Conservation (phyloP, 2,329 filamentous ascomycete species). For the Eutypella sp. region DNA sequence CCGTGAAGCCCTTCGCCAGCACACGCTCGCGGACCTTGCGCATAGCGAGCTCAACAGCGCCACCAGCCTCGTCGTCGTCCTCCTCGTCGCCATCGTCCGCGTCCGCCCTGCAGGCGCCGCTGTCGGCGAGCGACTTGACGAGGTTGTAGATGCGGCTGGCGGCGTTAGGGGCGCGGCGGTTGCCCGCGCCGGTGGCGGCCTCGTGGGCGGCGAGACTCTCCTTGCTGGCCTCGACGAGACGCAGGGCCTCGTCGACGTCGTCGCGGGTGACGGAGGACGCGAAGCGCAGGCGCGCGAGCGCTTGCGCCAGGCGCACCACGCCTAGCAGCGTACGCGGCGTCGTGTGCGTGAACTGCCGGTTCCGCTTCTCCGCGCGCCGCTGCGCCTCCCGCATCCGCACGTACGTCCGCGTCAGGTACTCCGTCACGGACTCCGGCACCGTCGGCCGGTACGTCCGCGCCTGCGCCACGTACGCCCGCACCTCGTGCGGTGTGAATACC, state of each 20-base stretch:
- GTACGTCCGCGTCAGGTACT: slow-evolving; percentile 97
- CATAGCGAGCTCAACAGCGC: slow-evolving; percentile 71
- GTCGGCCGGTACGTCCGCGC: slow-evolving; percentile 84
- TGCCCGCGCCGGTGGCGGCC: slow-evolving; percentile 40
- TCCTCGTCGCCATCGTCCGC: slow-evolving; percentile 56
- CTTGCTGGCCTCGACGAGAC: slow-evolving; percentile 89
- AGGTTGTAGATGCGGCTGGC: slow-evolving; percentile 93
- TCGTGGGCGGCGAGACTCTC: slow-evolving; percentile 76
- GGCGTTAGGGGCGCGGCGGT: slow-evolving; percentile 67
- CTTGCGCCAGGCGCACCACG: slow-evolving; percentile 88
- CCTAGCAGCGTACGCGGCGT: slow-evolving; percentile 91
- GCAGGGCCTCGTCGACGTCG: slow-evolving; percentile 91
- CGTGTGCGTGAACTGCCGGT: slow-evolving; percentile 90
- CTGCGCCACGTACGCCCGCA: slow-evolving; percentile 91
- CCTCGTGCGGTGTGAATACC: slow-evolving; percentile 89
- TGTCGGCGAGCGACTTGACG: slow-evolving; percentile 81
- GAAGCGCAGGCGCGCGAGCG: slow-evolving; percentile 87
- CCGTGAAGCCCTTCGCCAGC: slow-evolving; percentile 92
- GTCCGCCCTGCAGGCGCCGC: slow-evolving; percentile 70
- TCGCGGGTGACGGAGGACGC: slow-evolving; percentile 78
- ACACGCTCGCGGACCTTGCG: slow-evolving; percentile 86
- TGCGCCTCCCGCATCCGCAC: slow-evolving; percentile 91
- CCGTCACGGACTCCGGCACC: slow-evolving; percentile 78
- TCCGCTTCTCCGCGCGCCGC: slow-evolving; percentile 82
- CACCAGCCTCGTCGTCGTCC: slow-evolving; percentile 38